phyloP scores from a whole-genome alignment of 2,329 filamentous ascomycete genomes.

The Leptodontidium sp. region DNA sequence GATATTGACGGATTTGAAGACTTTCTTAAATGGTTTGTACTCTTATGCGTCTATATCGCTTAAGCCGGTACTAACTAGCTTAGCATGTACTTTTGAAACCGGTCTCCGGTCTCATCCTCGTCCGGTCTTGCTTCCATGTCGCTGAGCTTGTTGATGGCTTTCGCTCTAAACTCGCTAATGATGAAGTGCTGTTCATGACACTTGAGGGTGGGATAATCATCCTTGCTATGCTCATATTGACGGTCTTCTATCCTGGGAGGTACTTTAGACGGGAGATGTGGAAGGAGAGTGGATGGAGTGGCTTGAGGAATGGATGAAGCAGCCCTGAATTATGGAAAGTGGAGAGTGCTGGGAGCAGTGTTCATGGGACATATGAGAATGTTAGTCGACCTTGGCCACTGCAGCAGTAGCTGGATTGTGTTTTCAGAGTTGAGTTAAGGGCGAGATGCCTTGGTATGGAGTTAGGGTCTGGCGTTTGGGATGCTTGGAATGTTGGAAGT shows the following conservation, averaged over 20 bases:
- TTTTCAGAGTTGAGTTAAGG: neutral
- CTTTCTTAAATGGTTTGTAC: conserved; percentile 6
- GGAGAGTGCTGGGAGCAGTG: conserved; percentile 5
- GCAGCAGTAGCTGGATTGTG: neutral
- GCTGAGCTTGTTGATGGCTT: conserved; percentile 64
- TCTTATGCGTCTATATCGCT: neutral
- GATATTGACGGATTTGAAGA: conserved; percentile 4
- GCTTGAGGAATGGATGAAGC: neutral
- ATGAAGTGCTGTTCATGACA: conserved; percentile 55
- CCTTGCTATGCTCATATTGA: conserved; percentile 44
- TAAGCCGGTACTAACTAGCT: too few species aligned
- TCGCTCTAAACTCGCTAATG: conserved; percentile 56
- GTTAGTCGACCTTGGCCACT: conserved; percentile 6
- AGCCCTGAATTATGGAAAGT: conserved; percentile 1
- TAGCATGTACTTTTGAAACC: conserved; percentile 56
- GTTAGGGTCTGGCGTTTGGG: neutral
- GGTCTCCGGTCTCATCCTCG: conserved; percentile 60
- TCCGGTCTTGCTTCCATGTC: conserved; percentile 63
- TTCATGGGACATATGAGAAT: neutral
- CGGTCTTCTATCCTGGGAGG: conserved; percentile 47
- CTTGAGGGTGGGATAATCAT: conserved; percentile 53
- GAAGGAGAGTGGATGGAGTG: conserved; percentile 25
- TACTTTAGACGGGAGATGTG: conserved; percentile 34
- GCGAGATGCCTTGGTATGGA: too few species aligned
- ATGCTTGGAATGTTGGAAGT: neutral